A percentile compares a stretch with the other conserved stretches of the same genome.
Conservation (phyloP, 176 grass and related monocot species). For the Bolboschoenus planiculmis region DNA sequence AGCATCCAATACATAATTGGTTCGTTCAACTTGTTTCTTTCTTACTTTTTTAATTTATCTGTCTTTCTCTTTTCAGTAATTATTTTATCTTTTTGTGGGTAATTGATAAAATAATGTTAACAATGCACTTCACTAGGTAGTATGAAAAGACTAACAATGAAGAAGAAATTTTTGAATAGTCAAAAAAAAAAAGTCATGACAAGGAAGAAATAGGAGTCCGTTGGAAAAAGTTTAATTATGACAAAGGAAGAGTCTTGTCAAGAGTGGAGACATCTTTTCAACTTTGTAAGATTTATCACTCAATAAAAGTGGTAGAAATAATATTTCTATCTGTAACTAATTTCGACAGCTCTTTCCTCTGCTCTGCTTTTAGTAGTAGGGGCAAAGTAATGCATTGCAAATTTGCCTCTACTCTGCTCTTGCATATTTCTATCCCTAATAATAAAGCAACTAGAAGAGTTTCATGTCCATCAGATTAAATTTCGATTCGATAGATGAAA, state of each 20-base stretch:
- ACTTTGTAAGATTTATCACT: neutral
- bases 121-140: too few relatives aligned
- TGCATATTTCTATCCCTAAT: too few relatives aligned
- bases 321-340: too few relatives aligned
- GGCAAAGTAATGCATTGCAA: neutral
- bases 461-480: too few relatives aligned
- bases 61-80: neutral
- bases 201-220: neutral
- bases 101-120: neutral
- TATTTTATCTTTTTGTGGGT: neutral
- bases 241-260: conserved; percentile 11
- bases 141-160: too few relatives aligned
- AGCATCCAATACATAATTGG: neutral
- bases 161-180: too few relatives aligned
- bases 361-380: neutral
- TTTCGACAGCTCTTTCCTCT: neutral
- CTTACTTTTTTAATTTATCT: neutral
- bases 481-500: too few relatives aligned
- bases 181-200: neutral
- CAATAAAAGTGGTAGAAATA: neutral
- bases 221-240: neutral
- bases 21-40: neutral
- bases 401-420: too few relatives aligned
- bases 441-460: too few relatives aligned
- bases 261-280: conserved; percentile 1